These are phyloP conservation scores for Coemansia sp. DNA, from an alignment of 371 early-diverging fungal species.

Conservation along the genomic window DNA sequence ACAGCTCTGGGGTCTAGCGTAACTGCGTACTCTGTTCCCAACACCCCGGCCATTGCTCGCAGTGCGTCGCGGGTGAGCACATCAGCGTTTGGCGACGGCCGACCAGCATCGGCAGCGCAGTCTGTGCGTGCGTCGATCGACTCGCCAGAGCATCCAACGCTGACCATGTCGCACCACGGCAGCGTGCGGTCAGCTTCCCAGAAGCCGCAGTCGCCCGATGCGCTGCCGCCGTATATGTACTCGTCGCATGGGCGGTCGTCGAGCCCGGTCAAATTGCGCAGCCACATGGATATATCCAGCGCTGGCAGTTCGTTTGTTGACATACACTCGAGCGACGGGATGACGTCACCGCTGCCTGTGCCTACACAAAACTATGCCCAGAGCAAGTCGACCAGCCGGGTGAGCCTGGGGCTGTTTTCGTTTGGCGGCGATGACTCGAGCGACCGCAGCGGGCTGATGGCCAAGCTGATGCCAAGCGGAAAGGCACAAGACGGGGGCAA, in stretches of 20 bases:
- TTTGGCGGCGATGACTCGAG: neutral
- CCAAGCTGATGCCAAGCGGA: neutral
- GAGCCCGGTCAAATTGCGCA: neutral
- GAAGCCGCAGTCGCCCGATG: neutral
- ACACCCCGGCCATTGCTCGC: neutral
- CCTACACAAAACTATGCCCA: neutral
- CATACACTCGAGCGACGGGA: neutral
- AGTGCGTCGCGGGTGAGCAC: neutral
- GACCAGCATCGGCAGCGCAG: neutral
- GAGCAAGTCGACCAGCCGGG: neutral
- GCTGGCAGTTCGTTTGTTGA: constrained; percentile 38
- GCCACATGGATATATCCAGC: constrained; percentile 3
- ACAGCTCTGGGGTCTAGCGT: neutral
- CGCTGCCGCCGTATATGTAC: constrained; percentile 2
- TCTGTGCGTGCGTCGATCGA: neutral
- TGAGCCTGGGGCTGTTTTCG: constrained; percentile 9
- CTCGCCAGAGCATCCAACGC: neutral
- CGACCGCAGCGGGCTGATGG: constrained; percentile 1
- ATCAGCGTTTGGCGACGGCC: neutral
- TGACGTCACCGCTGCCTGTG: constrained; percentile 3
- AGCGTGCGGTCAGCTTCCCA: constrained; percentile 9
- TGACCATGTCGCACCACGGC: constrained; percentile 13
- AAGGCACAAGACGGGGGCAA: neutral
- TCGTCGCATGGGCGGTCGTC: neutral
- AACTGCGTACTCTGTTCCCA: neutral